Percentiles rank a stretch among this genome's conserved stretches.
Conservation (phyloP, 805 yeast genomes). For the Saccharomycopsis javanensis region DNA sequence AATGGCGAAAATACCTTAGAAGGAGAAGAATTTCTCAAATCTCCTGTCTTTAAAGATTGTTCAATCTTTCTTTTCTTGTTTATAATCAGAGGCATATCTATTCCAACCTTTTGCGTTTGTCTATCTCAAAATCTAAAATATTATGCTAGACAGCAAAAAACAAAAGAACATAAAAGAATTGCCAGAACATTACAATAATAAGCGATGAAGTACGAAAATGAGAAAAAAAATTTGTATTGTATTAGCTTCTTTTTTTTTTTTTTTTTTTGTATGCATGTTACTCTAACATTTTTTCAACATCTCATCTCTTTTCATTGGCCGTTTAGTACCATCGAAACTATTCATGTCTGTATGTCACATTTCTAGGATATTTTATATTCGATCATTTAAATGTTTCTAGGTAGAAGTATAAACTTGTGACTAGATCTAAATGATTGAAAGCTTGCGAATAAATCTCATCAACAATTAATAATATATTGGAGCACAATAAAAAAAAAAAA, state of each 20-base stretch:
- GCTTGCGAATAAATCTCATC: too few relatives aligned
- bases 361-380: too few relatives aligned
- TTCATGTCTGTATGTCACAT: too few relatives aligned
- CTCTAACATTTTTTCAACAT: background rate
- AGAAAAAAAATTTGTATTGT: background rate
- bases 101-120: background rate
- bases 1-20: conserved; percentile 78
- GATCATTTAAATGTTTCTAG: too few relatives aligned
- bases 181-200: background rate
- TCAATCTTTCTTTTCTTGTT: background rate
- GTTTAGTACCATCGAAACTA: background rate
- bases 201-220: background rate
- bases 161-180: background rate
- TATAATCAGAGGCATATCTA: background rate
- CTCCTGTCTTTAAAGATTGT: background rate
- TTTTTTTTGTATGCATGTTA: background rate
- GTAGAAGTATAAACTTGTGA: too few relatives aligned
- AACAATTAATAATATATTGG: background rate
- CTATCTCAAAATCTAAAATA: background rate
- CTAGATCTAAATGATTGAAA: too few relatives aligned
- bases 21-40: background rate
- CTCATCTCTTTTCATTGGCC: background rate
- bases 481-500: background rate
- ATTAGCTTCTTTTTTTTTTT: background rate
- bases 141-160: background rate